These are phyloP conservation scores for Ceratocystis harringtonii DNA, from an alignment of 2,329 filamentous ascomycete genomes.

Conservation along the genomic window DNA sequence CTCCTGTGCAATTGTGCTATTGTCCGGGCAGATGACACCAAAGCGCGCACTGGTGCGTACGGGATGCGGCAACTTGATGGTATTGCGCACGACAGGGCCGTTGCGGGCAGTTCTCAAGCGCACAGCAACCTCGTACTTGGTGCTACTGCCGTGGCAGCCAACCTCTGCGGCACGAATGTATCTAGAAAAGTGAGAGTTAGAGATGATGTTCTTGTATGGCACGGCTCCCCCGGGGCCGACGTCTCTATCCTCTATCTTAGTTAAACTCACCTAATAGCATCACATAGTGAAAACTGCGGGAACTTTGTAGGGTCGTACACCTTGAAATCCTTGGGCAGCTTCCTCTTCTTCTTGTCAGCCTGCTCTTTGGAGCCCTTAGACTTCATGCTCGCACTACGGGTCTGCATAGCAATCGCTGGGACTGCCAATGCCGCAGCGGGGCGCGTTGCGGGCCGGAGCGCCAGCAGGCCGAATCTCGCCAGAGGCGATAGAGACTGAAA, in stretches of 20 bases:
- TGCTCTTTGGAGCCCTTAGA: conserved; percentile 15
- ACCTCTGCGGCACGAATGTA: conserved; percentile 77
- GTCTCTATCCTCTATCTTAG: not conserved
- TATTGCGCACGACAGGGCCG: conserved; percentile 73
- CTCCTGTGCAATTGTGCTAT: conserved; percentile 55
- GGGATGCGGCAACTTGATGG: conserved; percentile 74
- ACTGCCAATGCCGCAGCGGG: not conserved
- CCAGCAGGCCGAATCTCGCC: conserved; percentile 6
- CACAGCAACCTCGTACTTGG: conserved; percentile 82
- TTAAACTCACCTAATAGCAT: conserved; percentile 67
- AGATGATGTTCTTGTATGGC: not conserved
- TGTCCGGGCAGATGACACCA: conserved; percentile 79
- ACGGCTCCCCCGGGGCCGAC: too few species aligned
- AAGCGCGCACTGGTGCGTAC: conserved; percentile 80
- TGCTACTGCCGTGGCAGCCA: conserved; percentile 52
- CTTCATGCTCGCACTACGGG: conserved; percentile 17
- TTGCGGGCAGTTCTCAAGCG: conserved; percentile 73
- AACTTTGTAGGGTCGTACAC: conserved; percentile 51
- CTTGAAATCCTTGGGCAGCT: conserved; percentile 48
- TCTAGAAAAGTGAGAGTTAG: not conserved
- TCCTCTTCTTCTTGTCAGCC: conserved; percentile 40
- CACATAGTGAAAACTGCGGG: conserved; percentile 62
- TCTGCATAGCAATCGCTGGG: conserved; percentile 10
- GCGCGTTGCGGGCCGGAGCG: conserved; percentile 1
- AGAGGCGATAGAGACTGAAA: conserved; percentile 7